Evolutionary conservation across 148 eudicot genomes (phyloP), one percentile per base, ranked within the genome.

Genomic region (Dianthus caryophyllus): DNA sequence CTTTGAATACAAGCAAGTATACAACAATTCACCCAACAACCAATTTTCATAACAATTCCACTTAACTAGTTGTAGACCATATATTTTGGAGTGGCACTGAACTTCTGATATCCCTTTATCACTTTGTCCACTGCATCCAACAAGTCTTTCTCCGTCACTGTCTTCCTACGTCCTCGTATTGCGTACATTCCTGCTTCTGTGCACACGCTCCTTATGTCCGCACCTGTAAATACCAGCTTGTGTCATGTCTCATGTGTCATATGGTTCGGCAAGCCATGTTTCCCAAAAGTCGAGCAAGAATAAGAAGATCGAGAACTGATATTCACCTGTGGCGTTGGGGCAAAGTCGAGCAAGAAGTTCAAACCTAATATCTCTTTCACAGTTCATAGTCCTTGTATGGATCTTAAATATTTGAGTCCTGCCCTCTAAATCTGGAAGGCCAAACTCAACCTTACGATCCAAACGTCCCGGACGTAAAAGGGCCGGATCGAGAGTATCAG

Each of bases 51-150:
- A n/a, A n/a, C n/a, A n/a, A n/a, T n/a, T n/a, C n/a, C n/a, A n/a
- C n/a, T n/a, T n/a, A n/a, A n/a, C n/a, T 78, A 91, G 51, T 91
- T 91, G 85, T 91, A 91, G 68, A 91, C 96, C 97, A 91, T 91
- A 53, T 91, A 91, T 67, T 91, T 91, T 20, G 97, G 97, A 2
- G 97, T 91, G 25, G 99, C 97, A 69, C 99, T 94, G 76, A 94
- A 94, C 77, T 90, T 94, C 79, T 94, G 97, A 72, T 90, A 90
- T 2, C 99, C 99, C 77, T 88, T 94, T 48, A 94, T 94, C 61
- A 94, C 99, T 72, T 94, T 94, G 80, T 90, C 91, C 56, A 94
- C 99, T 1, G 99, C 98, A 75, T 94, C 97, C 11, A 94, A 84
- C 63, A 94, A 94, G 66, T 94, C 98, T 64, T 90, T 94, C 76